phyloP scores from a whole-genome alignment of 768 basidiomycete genomes.

The Lactarius sp. region DNA sequence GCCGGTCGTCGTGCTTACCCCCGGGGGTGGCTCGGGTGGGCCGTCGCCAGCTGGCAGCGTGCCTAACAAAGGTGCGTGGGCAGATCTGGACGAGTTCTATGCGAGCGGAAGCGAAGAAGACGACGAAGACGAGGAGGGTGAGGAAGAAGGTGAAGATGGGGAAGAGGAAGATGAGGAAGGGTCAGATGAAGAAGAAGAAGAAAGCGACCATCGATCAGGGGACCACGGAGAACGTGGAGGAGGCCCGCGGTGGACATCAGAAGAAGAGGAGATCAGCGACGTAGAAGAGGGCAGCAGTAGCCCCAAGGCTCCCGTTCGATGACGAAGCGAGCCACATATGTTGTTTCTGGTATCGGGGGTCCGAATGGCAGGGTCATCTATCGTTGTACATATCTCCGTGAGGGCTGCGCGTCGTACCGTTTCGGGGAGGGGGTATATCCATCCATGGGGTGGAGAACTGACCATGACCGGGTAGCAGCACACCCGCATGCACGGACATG shows the following conservation, averaged over 20 bases:
- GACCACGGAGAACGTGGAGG: conserved; percentile 28
- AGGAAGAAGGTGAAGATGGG: conserved; percentile 29
- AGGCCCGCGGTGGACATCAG: background rate
- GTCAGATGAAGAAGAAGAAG: conserved; percentile 25
- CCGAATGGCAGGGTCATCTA: background rate
- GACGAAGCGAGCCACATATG: background rate
- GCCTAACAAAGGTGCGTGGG: conserved; percentile 41
- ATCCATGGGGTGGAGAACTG: too few species aligned
- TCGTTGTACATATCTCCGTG: background rate
- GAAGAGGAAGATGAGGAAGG: conserved; percentile 26
- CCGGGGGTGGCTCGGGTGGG: conserved; percentile 36
- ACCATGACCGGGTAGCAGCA: background rate
- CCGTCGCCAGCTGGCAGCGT: conserved; percentile 33
- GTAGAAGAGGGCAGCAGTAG: conserved; percentile 1
- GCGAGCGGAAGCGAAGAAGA: conserved; percentile 35
- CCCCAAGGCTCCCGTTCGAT: background rate
- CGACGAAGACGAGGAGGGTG: conserved; percentile 29
- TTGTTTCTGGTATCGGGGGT: background rate
- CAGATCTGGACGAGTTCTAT: conserved; percentile 73
- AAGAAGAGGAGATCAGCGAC: conserved; percentile 8
- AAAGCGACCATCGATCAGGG: conserved; percentile 32
- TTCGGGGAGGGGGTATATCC: background rate
- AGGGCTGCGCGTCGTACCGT: background rate
- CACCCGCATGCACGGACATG: background rate
- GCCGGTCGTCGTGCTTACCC: conserved; percentile 51